Percentiles rank a stretch among this genome's conserved stretches.
Conservation (phyloP, 2,329 filamentous ascomycete genomes). For the Helminthosporium solani region DNA sequence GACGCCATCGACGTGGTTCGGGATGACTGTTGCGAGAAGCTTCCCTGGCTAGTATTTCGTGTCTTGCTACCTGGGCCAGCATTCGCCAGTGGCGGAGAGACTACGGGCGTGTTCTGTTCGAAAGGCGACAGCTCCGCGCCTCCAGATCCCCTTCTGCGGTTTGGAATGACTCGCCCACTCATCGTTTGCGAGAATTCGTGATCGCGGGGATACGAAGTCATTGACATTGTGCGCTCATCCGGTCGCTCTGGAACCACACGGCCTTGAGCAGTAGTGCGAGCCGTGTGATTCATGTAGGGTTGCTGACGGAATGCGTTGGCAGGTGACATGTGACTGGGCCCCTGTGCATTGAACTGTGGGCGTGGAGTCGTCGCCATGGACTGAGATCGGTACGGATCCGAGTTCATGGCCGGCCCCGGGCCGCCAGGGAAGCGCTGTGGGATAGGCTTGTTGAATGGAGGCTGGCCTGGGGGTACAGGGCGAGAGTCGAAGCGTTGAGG, state of each 20-base stretch:
- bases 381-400: constrained; percentile 86
- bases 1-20: constrained; percentile 94
- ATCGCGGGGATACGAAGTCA: constrained; percentile 80
- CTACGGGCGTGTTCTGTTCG: constrained; percentile 21
- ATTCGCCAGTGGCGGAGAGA: constrained; percentile 22
- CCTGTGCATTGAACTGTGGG: constrained; percentile 66
- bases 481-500: constrained; percentile 69
- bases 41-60: constrained; percentile 39
- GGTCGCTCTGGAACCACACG: constrained; percentile 87
- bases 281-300: constrained; percentile 67
- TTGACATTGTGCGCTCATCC: constrained; percentile 92
- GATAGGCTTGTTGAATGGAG: constrained; percentile 56
- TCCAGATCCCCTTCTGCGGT: constrained; percentile 63
- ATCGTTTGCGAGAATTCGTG: constrained; percentile 82
- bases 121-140: constrained; percentile 24
- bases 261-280: constrained; percentile 86
- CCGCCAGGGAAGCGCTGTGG: constrained; percentile 56
- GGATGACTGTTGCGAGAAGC: constrained; percentile 43
- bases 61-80: constrained; percentile 36
- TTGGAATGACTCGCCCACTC: constrained; percentile 88
- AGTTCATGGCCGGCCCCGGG: constrained; percentile 71
- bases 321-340: constrained; percentile 52
- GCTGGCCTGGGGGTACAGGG: constrained; percentile 51
- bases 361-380: constrained; percentile 78
- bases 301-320: constrained; percentile 77